Base-by-base conservation (phyloP, 2,329 filamentous ascomycete genomes). In the Aspergillus pseudoterreus region DNA sequence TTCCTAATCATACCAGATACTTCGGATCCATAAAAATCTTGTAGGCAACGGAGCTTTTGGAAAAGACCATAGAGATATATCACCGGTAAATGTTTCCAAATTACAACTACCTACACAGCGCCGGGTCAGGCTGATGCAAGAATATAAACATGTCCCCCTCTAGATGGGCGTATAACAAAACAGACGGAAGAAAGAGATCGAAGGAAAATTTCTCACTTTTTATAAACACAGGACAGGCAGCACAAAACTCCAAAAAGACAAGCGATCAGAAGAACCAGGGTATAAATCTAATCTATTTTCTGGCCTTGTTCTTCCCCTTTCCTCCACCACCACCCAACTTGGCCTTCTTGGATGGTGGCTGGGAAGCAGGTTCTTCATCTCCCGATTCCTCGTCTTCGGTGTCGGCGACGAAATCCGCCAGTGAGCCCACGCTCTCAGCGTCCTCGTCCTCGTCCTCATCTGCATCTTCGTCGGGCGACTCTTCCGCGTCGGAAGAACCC, bases 361-460 rank as follows among this genome's bases (percentile, higher is more conserved):
- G 57, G 42, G 61, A 54, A 36, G 58, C 50, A 36, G 52, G 49
- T n/a, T 49, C 54, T 14, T 61, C 62, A 44, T 64, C 65, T 47
- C 68, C 65, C 21, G 64, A 69, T 21, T 62, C 58, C 19, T 77
- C 72, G 8, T 73, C 71, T 36, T 80, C 77, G 2, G 71, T 74
- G 50, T 78, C 75, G 5, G 74, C 71, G 45, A 78, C 70, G 57
- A 76, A 73, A 46, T 78, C 76, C 44, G 71, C 70, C 59, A 66
- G 74, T 24, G 67, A 73, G 46, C 70, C 73, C 10, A 80, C 81
- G 53, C 85, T 84, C 6, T 85, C 83, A 22, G 82, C 78, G 49
- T 84, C 78, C 45, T 83, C 81, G 9, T 82, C 83, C 6, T 86
- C 83, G 33, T 84, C 78, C 43, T 38, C 35, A 11, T 82, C 81